Evolutionary conservation across 371 early-diverging fungal genomes (phyloP), one percentile per base, ranked within the genome.

Genomic region (Mortierella sp.): DNA sequence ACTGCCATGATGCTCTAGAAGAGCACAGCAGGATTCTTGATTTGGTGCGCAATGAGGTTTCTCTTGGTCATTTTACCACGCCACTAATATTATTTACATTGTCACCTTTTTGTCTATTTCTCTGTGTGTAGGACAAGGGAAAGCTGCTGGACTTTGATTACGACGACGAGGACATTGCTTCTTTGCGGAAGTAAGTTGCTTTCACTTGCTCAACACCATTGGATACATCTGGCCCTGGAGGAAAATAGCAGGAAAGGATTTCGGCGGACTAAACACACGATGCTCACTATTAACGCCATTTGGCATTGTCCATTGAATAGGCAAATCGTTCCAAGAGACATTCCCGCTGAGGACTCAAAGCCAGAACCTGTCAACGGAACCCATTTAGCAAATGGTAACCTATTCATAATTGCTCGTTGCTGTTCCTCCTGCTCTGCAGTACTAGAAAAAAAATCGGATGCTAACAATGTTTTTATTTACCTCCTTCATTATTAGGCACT

Each of bases 111-210:
- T 66, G 26, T 66, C 45, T 55, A 45, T 61, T 58, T 39, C n/a
- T n/a, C n/a, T n/a, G n/a, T n/a, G 55, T 58, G 44, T 72, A 82
- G 88, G 90, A 89, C 85, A 89, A 89, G 71, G 89, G 87, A 24
- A 88, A 87, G 73, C 64, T 85, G 22, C 72, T 87, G 29, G 88
- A 89, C 64, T 87, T 86, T 48, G 86, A 85, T 22, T 89, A 88
- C 67, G 74, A 73, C 37, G 89, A 89, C 66, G 86, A 88, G 43
- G 87, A 87, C 66, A 88, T 89, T 31, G 45, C 53, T 39, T 89
- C 90, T 1, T 61, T 89, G 68, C 83, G 85, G 68, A 89, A 89
- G 88, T 88, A 87, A 19, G 76, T 39, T 48, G 10, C 24, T 6
- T 22, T 9, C 31, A n/a, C 2, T 39, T 63, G 47, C 24, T 22